Base-by-base conservation (phyloP, 1,284 basidiomycete genomes). In the Papiliotrema flavescens region DNA sequence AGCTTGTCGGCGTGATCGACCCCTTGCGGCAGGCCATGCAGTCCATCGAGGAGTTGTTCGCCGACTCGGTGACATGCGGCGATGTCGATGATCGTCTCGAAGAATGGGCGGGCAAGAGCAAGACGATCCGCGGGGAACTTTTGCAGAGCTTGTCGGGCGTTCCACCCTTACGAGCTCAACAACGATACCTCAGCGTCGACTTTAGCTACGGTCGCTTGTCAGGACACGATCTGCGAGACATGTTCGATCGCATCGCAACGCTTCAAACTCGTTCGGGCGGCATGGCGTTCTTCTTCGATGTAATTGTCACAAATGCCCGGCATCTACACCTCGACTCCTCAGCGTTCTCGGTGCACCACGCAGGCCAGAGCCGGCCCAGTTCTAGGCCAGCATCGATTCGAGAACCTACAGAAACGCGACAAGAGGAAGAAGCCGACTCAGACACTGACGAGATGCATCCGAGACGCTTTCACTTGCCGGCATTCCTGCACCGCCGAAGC, bases 211-310 rank as follows among this genome's bases (percentile, higher is more conserved):
- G 71, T 15, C 64, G 71, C 14, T 56, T 74, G 4, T 68, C 68
- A 0, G 70, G 72, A 0, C 49, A 64, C n/a, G 72, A 77, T 47
- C 52, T 76, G 4, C 51, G 62, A 19, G 64, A 68, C 15, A 50
- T 77, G 3, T 74, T 71, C 48, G 61, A 71, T 24, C 58, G 55
- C 1, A 53, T 74, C 11, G 67, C 69, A 13, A 47, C 62, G 0
- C 53, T 75, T 15, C 75, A 76, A 56, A 62, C 67, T n/a, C 66
- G 75, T 9, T 72, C 71, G 2, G 62, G 65, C 1, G 74, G 73
- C 1, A 52, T 77, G 55, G 68, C 71, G 1, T 73, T 75, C 55
- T 77, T 76, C 59, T 77, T 76, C 63, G 74, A 77, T 44, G 68
- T 74, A 2, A 63, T 77, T 20, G 62, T 70, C 22, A 67, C 56